These are phyloP conservation scores for Cynanchum wilfordii DNA, from an alignment of 257 asterid species.

Conservation along the genomic window DNA sequence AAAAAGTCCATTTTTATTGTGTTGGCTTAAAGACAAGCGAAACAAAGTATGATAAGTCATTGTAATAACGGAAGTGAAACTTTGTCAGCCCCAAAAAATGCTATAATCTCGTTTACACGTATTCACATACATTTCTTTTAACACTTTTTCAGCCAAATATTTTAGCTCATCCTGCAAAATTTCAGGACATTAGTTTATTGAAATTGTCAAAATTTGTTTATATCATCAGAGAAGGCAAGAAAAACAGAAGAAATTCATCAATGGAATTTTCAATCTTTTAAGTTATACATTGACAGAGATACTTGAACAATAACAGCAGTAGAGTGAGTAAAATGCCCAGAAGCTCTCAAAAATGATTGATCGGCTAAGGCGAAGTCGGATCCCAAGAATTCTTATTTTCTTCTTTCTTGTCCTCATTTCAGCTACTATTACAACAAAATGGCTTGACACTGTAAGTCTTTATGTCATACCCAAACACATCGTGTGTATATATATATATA, in stretches of 20 bases:
- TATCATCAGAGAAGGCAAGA: not conserved
- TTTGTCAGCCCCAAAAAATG: not conserved
- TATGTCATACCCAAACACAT: too few species aligned
- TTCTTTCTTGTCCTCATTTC: slow-evolving; percentile 32
- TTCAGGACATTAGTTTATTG: not conserved
- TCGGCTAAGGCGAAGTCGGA: slow-evolving; percentile 25
- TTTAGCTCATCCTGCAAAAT: not conserved
- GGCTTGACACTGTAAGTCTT: slow-evolving; percentile 58
- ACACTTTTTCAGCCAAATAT: not conserved
- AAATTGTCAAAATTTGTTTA: not conserved
- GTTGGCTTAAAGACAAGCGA: not conserved
- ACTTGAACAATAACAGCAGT: not conserved
- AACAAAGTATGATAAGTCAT: not conserved
- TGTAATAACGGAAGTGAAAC: not conserved
- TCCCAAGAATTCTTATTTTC: slow-evolving; percentile 33
- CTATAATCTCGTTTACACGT: not conserved
- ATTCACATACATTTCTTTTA: not conserved
- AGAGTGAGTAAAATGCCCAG: not conserved
- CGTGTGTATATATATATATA: too few species aligned
- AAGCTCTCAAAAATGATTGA: slow-evolving; percentile 25
- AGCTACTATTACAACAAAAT: slow-evolving; percentile 34
- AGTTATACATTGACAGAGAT: not conserved
- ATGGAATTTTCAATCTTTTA: not conserved
- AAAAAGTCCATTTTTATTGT: not conserved
- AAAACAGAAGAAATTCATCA: too few species aligned